These are phyloP conservation scores for Gynochthodes officinalis DNA, from an alignment of 257 asterid genomes.

Conservation along the genomic window DNA sequence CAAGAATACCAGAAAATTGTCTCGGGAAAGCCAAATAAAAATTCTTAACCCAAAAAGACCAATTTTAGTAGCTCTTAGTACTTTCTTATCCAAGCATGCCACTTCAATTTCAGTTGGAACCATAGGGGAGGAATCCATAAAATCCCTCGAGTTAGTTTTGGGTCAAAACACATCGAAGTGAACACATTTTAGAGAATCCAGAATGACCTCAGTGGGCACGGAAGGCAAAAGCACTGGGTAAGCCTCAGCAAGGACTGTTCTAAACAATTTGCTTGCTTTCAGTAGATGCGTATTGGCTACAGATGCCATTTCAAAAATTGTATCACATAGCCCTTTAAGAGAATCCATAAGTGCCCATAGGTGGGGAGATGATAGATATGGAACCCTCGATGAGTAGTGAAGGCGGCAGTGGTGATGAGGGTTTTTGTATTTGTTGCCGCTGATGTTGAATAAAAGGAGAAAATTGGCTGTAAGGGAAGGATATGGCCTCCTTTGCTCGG, in stretches of 20 bases:
- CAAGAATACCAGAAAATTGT: not conserved
- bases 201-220: conserved; percentile 64
- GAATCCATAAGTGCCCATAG: conserved; percentile 57
- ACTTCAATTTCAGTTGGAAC: conserved; percentile 82
- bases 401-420: too few relatives aligned
- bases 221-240: conserved; percentile 71
- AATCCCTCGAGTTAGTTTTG: conserved; percentile 59
- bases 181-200: conserved; percentile 62
- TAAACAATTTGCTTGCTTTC: conserved; percentile 73
- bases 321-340: conserved; percentile 55
- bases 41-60: not conserved
- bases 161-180: conserved; percentile 85
- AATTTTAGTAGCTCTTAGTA: conserved; percentile 40
- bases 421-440: too few relatives aligned
- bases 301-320: conserved; percentile 89
- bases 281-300: conserved; percentile 74
- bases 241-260: conserved; percentile 75
- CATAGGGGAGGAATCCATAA: conserved; percentile 73
- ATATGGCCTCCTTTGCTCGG: too few relatives aligned
- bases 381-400: too few relatives aligned
- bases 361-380: too few relatives aligned
- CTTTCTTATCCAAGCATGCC: conserved; percentile 80
- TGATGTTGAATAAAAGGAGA: too few relatives aligned
- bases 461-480: too few relatives aligned
- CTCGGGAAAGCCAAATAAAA: not conserved